Evolutionary conservation across 768 basidiomycete genomes (phyloP).

Genomic region (Xerocomellus amylosporus): DNA sequence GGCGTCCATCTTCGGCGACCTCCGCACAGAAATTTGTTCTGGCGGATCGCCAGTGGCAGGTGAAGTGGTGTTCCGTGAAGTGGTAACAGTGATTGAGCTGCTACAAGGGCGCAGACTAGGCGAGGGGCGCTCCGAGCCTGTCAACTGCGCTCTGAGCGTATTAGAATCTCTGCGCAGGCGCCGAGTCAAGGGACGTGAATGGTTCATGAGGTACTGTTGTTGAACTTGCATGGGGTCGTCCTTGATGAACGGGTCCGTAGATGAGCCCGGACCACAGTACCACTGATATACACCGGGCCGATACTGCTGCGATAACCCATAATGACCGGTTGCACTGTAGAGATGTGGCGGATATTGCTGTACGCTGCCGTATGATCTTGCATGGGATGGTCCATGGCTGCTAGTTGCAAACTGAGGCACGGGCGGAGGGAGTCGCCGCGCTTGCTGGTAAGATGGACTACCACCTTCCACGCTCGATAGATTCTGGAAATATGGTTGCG

Average conservation of each 20-base stretch:
- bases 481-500: slow-evolving; percentile 40
- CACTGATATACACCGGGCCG: slow-evolving; percentile 44
- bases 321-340: slow-evolving; percentile 34
- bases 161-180: slow-evolving; percentile 19
- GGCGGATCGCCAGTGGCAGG: background rate
- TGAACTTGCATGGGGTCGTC: slow-evolving; percentile 31
- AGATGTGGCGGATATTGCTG: slow-evolving; percentile 14
- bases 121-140: slow-evolving; percentile 7
- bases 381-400: slow-evolving; percentile 15
- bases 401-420: slow-evolving; percentile 24
- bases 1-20: background rate
- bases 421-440: slow-evolving; percentile 17
- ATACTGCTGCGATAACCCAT: slow-evolving; percentile 38
- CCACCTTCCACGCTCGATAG: slow-evolving; percentile 34
- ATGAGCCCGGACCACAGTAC: slow-evolving; percentile 40
- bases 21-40: slow-evolving; percentile 3
- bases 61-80: background rate
- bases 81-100: background rate
- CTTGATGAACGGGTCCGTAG: slow-evolving; percentile 29
- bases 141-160: slow-evolving; percentile 18
- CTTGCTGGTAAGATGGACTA: slow-evolving; percentile 25
- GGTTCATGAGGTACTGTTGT: slow-evolving; percentile 31
- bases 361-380: slow-evolving; percentile 22
- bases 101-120: background rate
- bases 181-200: slow-evolving; percentile 24